Conservation (phyloP, 2,329 filamentous ascomycete species). For the Dothistroma pini region DNA sequence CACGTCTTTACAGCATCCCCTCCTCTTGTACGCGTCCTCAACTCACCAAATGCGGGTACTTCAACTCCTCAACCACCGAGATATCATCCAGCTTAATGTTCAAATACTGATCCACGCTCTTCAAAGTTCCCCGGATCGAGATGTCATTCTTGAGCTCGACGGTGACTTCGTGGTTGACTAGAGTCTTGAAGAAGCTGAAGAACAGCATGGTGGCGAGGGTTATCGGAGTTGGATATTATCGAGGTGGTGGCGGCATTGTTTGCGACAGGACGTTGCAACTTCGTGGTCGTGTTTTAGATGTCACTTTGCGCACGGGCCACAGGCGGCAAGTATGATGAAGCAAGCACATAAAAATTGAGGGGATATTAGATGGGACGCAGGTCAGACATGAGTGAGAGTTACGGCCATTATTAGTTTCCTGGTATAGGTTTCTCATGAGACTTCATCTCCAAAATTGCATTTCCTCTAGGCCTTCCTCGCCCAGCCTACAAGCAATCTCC, state of each 20-base stretch:
- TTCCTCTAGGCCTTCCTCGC: constrained; percentile 46
- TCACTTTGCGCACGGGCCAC: constrained; percentile 5
- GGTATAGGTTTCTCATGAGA: not conserved
- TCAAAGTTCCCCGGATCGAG: constrained; percentile 89
- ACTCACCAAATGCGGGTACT: constrained; percentile 85
- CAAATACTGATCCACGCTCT: constrained; percentile 97
- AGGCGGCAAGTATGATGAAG: not conserved
- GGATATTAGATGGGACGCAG: constrained; percentile 1
- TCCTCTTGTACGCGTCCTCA: not conserved
- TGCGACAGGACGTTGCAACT: not conserved
- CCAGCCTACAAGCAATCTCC: constrained; percentile 59
- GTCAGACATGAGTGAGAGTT: constrained; percentile 15
- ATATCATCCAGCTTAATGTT: constrained; percentile 99
- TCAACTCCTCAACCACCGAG: constrained; percentile 83
- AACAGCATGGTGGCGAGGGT: constrained; percentile 18
- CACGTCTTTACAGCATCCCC: not conserved
- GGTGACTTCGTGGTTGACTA: constrained; percentile 90
- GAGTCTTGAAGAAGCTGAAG: constrained; percentile 28
- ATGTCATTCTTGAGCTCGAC: constrained; percentile 99
- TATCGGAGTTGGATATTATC: not conserved
- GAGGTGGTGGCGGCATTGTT: constrained; percentile 8
- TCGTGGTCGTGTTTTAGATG: not conserved
- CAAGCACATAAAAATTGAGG: not conserved
- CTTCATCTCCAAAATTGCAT: constrained; percentile 4
- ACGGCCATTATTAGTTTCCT: constrained; percentile 14